Evolutionary conservation across 768 basidiomycete species (phyloP).

Genomic region (Amanita pallidorosea): DNA sequence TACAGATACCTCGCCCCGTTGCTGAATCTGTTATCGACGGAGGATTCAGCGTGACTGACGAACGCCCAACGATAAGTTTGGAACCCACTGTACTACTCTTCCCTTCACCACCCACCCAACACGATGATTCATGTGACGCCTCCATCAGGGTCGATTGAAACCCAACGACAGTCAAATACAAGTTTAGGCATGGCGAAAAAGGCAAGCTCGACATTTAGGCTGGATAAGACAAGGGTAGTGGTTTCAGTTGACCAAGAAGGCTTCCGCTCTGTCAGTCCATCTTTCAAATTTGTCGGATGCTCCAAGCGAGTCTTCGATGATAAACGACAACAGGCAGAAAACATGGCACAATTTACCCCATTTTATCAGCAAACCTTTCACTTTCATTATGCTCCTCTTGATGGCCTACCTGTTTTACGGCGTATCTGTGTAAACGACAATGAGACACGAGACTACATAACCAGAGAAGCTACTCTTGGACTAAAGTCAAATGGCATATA

Average conservation of each 20-base stretch:
- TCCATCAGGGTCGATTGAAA: neutral
- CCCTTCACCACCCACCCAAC: neutral
- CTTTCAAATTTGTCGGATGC: constrained; percentile 50
- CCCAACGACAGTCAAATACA: neutral
- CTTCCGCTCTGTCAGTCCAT: constrained; percentile 51
- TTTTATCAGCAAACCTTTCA: constrained; percentile 42
- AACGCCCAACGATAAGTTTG: neutral
- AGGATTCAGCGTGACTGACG: neutral
- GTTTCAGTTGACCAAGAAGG: constrained; percentile 81
- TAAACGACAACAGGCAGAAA: constrained; percentile 24
- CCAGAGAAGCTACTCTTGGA: constrained; percentile 60
- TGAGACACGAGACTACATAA: constrained; percentile 63
- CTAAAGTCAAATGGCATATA: constrained; percentile 70
- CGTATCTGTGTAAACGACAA: constrained; percentile 58
- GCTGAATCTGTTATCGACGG: neutral
- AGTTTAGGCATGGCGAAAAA: neutral
- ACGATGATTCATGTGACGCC: neutral
- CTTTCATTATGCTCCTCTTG: constrained; percentile 67
- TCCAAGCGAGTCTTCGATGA: constrained; percentile 17
- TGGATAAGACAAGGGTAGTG: neutral
- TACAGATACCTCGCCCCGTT: neutral
- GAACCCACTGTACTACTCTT: neutral
- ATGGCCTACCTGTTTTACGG: constrained; percentile 56
- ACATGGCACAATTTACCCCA: constrained; percentile 59
- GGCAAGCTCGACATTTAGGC: neutral